Base-by-base conservation (phyloP, 2,329 filamentous ascomycete species). In the Beauveria scarabaeidicola region DNA sequence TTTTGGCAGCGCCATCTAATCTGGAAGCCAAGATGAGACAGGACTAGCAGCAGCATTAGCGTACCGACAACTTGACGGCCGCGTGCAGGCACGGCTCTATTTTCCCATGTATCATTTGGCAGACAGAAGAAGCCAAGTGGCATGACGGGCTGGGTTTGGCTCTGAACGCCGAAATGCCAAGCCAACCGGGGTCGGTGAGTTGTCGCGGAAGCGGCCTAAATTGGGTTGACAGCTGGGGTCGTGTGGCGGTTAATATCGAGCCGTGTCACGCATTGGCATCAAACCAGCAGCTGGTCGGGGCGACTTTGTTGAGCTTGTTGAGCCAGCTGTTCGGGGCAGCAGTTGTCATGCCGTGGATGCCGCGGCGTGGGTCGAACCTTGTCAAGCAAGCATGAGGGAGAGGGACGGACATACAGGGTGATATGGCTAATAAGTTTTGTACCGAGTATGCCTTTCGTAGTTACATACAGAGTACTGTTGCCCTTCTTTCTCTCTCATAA, bases 191-290 rank as follows among this genome's bases (percentile, higher is more conserved):
- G 7, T 32, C 8, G 44, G 29, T 21, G 36, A 15, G 10, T 40
- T 40, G 36, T 57, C 47, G 46, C 46, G 55, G 36, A 51, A 52
- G 19, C 11, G 23, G 55, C n/a, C 38, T 41, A 58, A 41, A 36
- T 52, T 46, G 40, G 27, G 27, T 58, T 58, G 56, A 58, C 56
- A 58, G 56, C 47, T 57, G 44, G 54, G 44, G 54, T 50, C 21
- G 56, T 58, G 56, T 58, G 56, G 56, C 19, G 52, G 40, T 46
- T 52, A 58, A 52, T 58, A 52, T 58, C 56, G 48, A 52, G 13
- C 38, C 47, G 48, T 52, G 56, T 52, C 47, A 44, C 41, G 56
- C 47, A 58, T 43, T 8, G 13, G 13, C 47, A 48, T 51, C 23
- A 13, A 47, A 19, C 41, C 25, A 27, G 27, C 25, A 43, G 17